Evolutionary conservation across 306 rosid species (phyloP), one percentile per base, ranked within the genome.

Genomic region (Cucurbita moschata): DNA sequence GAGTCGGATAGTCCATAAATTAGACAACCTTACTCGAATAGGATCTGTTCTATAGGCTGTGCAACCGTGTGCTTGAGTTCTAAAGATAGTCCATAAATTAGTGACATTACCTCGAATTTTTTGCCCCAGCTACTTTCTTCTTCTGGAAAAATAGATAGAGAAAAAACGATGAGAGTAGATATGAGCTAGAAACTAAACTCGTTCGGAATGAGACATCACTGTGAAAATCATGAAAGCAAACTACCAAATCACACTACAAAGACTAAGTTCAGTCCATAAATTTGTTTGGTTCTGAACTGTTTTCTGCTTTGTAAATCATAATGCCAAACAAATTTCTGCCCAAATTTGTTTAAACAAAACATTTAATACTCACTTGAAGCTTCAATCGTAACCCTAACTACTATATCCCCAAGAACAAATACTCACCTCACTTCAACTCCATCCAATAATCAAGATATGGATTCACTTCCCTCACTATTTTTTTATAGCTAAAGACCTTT

Each of bases 31-130:
- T 30, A 30, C 35, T 30, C 35, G 4, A 30, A 30, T 4, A 30
- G 35, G 35, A 30, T 30, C 35, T 30, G 35, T 30, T 30, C 35
- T 30, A 30, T 30, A 30, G 35, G 35, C 4, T 30, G 35, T 30
- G 35, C 35, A 30, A 30, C 35, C 35, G 35, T 30, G 35, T 30
- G 4, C 35, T 30, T 30, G 35, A 30, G 35, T 30, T 30, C 35
- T 30, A 30, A 30, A 30, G 35, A 30, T 54, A 44, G 49, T 19
- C 12, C 38, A 35, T 46, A 11, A 39, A 18, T 30, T 8, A n/a
- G 18, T 49, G 50, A 73, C 75, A 21, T 73, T 63, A 63, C 39
- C 69, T 71, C 5, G 80, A 71, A 7, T 16, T 64, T 18, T 71
- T 56, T 12, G 63, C 21, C 56, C 13, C 75, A 71, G 47, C 55